Conservation (phyloP, 805 yeast genomes). For the Barnettozyma siamensis region DNA sequence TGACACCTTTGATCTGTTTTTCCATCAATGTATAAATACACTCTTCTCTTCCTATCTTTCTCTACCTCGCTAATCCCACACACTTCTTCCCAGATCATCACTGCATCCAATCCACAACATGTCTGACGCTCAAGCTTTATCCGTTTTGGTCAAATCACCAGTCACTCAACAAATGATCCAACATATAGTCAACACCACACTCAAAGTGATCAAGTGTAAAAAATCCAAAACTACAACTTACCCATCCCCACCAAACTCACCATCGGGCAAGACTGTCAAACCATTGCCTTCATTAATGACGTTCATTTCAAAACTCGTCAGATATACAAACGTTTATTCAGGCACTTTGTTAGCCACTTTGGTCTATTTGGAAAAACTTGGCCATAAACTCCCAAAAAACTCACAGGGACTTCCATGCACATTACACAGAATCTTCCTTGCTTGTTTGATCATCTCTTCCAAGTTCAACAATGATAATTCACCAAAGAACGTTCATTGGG, state of each 20-base stretch:
- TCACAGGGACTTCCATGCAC: constrained; percentile 79
- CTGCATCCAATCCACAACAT: constrained; percentile 19
- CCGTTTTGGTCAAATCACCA: constrained; percentile 55
- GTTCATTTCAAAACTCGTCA: constrained; percentile 63
- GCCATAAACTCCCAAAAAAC: constrained; percentile 56
- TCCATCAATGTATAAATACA: too few relatives aligned
- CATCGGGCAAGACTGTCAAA: constrained; percentile 18
- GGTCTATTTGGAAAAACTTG: constrained; percentile 59
- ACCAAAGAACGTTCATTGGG: constrained; percentile 77
- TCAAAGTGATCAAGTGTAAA: constrained; percentile 62
- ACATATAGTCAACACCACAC: constrained; percentile 57
- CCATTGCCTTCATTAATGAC: constrained; percentile 62
- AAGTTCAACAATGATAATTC: constrained; percentile 75
- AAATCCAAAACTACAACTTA: constrained; percentile 23
- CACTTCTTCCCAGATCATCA: not conserved
- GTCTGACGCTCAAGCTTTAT: constrained; percentile 52
- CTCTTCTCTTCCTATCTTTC: too few relatives aligned
- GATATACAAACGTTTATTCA: constrained; percentile 74
- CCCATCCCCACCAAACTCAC: constrained; percentile 31
- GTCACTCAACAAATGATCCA: constrained; percentile 72
- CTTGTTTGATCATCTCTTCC: constrained; percentile 66
- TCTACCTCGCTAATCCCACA: too few relatives aligned
- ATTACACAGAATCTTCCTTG: constrained; percentile 69
- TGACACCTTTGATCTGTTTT: not conserved
- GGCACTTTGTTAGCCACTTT: constrained; percentile 72